These are phyloP conservation scores for Halophytophthora polymorphica DNA, from an alignment of 352 stramenopile species.

Conservation along the genomic window DNA sequence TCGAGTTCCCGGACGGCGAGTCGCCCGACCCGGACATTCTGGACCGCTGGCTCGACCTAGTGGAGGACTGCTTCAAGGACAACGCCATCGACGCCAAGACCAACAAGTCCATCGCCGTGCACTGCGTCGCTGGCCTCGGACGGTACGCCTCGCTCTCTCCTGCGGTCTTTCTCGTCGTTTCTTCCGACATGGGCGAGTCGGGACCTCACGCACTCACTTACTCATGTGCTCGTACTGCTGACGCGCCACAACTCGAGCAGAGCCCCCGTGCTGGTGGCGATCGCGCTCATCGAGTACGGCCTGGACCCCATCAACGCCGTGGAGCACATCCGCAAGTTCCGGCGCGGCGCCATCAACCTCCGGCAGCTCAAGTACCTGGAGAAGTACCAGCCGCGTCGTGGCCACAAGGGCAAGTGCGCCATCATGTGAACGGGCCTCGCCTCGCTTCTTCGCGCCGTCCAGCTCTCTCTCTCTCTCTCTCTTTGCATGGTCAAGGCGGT, in stretches of 20 bases:
- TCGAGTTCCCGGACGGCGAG: slow-evolving; percentile 96
- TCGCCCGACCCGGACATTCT: slow-evolving; percentile 92
- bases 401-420: slow-evolving; percentile 73
- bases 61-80: slow-evolving; percentile 94
- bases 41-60: slow-evolving; percentile 93
- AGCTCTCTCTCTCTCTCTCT: too few species aligned
- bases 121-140: slow-evolving; percentile 97
- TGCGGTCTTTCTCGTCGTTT: not conserved
- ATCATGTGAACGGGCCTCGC: slow-evolving; percentile 69
- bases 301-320: slow-evolving; percentile 96
- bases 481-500: too few species aligned
- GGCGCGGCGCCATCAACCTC: slow-evolving; percentile 96
- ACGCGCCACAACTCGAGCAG: slow-evolving; percentile 20
- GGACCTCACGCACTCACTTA: not conserved
- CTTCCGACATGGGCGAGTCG: not conserved
- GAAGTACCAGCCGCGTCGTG: slow-evolving; percentile 87
- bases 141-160: slow-evolving; percentile 43
- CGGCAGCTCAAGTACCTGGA: slow-evolving; percentile 98
- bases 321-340: slow-evolving; percentile 94
- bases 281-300: slow-evolving; percentile 96
- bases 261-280: slow-evolving; percentile 96
- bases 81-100: slow-evolving; percentile 55
- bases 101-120: slow-evolving; percentile 93
- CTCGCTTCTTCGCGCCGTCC: too few species aligned
- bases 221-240: slow-evolving; percentile 6